Evolutionary conservation across 2,329 filamentous ascomycete genomes (phyloP).

Genomic region (Xylariomycetidae sp.): DNA sequence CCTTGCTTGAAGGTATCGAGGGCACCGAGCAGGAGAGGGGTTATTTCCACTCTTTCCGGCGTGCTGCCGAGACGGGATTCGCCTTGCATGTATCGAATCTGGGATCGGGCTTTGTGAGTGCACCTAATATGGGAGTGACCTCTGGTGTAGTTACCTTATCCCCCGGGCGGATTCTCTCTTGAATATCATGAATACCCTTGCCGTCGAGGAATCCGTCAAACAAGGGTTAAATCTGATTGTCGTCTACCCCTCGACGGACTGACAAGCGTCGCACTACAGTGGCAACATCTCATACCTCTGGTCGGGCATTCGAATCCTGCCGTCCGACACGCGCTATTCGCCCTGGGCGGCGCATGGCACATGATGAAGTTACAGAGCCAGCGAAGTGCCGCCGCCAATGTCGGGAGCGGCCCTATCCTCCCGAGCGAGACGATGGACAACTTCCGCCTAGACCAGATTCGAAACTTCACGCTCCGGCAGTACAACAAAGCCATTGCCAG

Average conservation of each 20-base stretch:
- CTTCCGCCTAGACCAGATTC: constrained; percentile 19
- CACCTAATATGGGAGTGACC: too few species aligned
- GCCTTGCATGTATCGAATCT: constrained; percentile 24
- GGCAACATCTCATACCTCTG: constrained; percentile 25
- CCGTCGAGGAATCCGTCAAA: too few species aligned
- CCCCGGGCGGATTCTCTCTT: too few species aligned
- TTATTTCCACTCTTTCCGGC: constrained; percentile 32
- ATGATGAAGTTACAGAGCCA: constrained; percentile 16
- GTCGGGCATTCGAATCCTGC: constrained; percentile 25
- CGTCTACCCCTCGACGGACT: too few species aligned
- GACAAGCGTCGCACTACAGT: too few species aligned
- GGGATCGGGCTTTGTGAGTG: too few species aligned
- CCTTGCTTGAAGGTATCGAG: constrained; percentile 31
- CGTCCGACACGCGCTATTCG: constrained; percentile 30
- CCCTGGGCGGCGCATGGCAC: constrained; percentile 28
- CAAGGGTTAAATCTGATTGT: too few species aligned
- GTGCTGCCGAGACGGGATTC: constrained; percentile 23
- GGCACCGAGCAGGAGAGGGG: constrained; percentile 29
- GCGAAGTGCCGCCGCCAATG: constrained; percentile 1
- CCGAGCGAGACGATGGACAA: constrained; percentile 8
- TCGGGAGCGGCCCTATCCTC: too few species aligned
- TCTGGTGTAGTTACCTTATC: too few species aligned
- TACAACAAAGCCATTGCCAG: constrained; percentile 33
- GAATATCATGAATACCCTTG: too few species aligned
- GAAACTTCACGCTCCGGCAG: constrained; percentile 34